Evolutionary conservation across 148 eudicot species (phyloP).

Genomic region (Fagopyrum homotropicum): DNA sequence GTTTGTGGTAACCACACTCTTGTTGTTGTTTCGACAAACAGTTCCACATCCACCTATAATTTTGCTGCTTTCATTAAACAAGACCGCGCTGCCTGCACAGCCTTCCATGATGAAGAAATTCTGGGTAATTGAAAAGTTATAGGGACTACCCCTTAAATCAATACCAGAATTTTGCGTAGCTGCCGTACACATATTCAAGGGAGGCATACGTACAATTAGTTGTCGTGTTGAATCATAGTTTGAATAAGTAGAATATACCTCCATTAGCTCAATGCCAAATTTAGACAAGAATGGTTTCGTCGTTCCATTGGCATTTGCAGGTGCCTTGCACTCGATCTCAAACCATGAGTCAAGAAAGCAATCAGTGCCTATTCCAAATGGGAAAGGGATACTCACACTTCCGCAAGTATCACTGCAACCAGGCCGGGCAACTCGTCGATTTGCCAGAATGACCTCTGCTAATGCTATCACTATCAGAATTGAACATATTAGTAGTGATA

Average conservation of each 20-base stretch:
- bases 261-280: constrained; percentile 16
- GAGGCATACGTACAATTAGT: constrained; percentile 5
- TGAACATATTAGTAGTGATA: not conserved
- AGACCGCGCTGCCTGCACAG: constrained; percentile 13
- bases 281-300: constrained; percentile 15
- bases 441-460: not conserved
- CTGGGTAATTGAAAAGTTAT: not conserved
- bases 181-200: constrained; percentile 2
- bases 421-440: constrained; percentile 14
- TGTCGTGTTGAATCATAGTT: not conserved
- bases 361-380: constrained; percentile 27
- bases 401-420: constrained; percentile 22
- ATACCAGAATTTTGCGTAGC: not conserved
- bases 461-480: not conserved
- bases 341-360: constrained; percentile 17
- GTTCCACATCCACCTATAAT: constrained; percentile 19
- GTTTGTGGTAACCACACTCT: not conserved
- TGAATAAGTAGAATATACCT: not conserved
- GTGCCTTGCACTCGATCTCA: constrained; percentile 19
- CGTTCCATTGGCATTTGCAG: not conserved
- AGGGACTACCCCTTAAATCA: constrained; percentile 16
- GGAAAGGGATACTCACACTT: constrained; percentile 26
- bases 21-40: constrained; percentile 11
- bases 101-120: constrained; percentile 19
- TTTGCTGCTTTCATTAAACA: constrained; percentile 4